Percentiles rank a stretch among this genome's conserved stretches.
These are phyloP conservation scores for Botrytis porri DNA, from an alignment of 2,329 filamentous ascomycete genomes.

Conservation along the genomic window DNA sequence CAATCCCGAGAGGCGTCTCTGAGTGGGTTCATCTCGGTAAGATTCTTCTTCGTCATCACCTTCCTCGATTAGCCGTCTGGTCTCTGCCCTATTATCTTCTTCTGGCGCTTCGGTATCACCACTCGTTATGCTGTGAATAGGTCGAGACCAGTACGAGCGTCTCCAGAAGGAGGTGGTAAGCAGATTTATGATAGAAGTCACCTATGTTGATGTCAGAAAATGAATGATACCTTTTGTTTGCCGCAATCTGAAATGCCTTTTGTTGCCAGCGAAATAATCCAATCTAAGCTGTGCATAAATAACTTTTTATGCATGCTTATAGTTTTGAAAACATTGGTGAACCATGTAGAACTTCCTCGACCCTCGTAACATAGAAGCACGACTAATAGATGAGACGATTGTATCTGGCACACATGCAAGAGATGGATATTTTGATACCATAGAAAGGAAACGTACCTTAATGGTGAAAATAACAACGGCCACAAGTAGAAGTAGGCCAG, in stretches of 20 bases:
- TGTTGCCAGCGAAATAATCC: neutral
- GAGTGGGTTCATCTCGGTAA: constrained; percentile 31
- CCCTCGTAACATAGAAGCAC: neutral
- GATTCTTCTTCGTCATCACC: constrained; percentile 22
- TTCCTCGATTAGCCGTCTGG: constrained; percentile 33
- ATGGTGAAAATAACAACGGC: constrained; percentile 52
- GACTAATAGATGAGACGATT: neutral
- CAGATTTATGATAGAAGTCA: constrained; percentile 30
- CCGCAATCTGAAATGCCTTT: neutral
- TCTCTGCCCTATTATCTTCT: constrained; percentile 25
- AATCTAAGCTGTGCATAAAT: neutral
- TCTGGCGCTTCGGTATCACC: constrained; percentile 22
- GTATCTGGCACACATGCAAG: neutral
- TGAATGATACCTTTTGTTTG: neutral
- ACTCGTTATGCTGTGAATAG: constrained; percentile 23
- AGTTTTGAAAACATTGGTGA: neutral
- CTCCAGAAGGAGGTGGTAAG: constrained; percentile 33
- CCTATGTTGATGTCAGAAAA: constrained; percentile 22
- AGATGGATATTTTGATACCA: neutral
- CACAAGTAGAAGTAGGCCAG: constrained; percentile 54
- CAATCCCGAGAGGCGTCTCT: neutral
- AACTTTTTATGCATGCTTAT: neutral
- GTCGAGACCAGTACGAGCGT: constrained; percentile 24
- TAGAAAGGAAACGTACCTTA: constrained; percentile 46
- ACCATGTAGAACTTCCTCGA: neutral